Evolutionary conservation across 306 rosid species (phyloP).

Genomic region (Ochetophila trinervis): DNA sequence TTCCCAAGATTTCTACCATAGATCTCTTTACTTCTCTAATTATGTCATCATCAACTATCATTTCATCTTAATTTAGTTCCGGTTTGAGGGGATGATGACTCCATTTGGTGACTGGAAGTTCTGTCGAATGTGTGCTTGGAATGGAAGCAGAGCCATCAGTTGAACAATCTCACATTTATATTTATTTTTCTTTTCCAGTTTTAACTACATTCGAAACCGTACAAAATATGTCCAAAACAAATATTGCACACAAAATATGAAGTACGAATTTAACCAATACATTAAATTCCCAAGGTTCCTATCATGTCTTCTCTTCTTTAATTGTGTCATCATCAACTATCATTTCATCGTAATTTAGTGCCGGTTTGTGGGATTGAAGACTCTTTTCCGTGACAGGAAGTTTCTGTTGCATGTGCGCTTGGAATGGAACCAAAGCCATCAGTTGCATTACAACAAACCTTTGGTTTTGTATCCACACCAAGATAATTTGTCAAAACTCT

Average conservation of each 20-base stretch:
- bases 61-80: constrained; percentile 33
- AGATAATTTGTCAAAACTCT: constrained; percentile 89
- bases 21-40: constrained; percentile 9
- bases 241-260: neutral
- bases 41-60: constrained; percentile 3
- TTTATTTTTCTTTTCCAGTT: constrained; percentile 2
- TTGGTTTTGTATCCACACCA: constrained; percentile 71
- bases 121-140: constrained; percentile 21
- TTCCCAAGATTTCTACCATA: constrained; percentile 13
- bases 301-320: constrained; percentile 7
- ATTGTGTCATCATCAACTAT: constrained; percentile 3
- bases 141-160: constrained; percentile 8
- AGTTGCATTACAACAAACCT: constrained; percentile 48
- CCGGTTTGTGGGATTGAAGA: constrained; percentile 31
- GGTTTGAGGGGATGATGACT: constrained; percentile 51
- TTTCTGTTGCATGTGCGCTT: constrained; percentile 24
- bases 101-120: constrained; percentile 23
- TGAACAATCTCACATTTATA: constrained; percentile 13
- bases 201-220: constrained; percentile 18
- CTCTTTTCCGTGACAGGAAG: constrained; percentile 20
- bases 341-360: constrained; percentile 10
- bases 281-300: constrained; percentile 20
- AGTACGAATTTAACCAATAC: constrained; percentile 22
- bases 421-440: constrained; percentile 38
- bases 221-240: neutral